These are phyloP conservation scores for Tulasnella sp. DNA, from an alignment of 768 basidiomycete genomes.

Conservation along the genomic window DNA sequence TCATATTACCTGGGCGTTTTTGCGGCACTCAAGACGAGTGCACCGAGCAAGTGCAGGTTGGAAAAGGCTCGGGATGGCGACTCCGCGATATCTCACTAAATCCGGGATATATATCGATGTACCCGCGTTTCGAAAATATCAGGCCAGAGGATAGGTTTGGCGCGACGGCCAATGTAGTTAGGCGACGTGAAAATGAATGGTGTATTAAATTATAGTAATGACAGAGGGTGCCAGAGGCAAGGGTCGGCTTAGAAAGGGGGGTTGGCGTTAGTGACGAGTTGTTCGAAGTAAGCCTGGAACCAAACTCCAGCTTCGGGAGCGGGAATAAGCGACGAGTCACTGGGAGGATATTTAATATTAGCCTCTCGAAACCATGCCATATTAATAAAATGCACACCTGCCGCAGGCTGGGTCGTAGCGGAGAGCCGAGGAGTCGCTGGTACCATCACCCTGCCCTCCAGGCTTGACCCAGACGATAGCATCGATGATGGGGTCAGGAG, in stretches of 20 bases:
- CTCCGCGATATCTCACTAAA: no score
- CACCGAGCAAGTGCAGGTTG: no score
- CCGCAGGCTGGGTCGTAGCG: conserved; percentile 53
- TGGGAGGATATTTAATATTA: conserved; percentile 20
- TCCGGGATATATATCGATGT: no score
- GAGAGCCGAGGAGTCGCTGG: conserved; percentile 51
- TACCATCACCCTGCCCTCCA: conserved; percentile 65
- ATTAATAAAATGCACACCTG: background rate
- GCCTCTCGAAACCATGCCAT: background rate
- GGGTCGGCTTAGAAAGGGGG: conserved; percentile 42
- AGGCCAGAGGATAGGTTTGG: no score
- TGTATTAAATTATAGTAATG: background rate
- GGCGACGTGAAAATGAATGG: background rate
- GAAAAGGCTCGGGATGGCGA: no score
- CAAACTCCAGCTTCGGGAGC: conserved; percentile 50
- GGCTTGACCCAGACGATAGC: conserved; percentile 44
- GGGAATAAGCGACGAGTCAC: conserved; percentile 46
- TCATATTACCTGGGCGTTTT: no score
- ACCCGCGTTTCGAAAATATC: no score
- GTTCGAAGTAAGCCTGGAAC: conserved; percentile 66
- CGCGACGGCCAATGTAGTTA: background rate
- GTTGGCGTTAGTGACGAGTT: conserved; percentile 53
- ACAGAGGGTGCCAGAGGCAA: background rate
- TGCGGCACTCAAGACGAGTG: no score
- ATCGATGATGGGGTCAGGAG: conserved; percentile 24